Evolutionary conservation across 257 asterid genomes (phyloP).

Genomic region (Pogostemon cablin): DNA sequence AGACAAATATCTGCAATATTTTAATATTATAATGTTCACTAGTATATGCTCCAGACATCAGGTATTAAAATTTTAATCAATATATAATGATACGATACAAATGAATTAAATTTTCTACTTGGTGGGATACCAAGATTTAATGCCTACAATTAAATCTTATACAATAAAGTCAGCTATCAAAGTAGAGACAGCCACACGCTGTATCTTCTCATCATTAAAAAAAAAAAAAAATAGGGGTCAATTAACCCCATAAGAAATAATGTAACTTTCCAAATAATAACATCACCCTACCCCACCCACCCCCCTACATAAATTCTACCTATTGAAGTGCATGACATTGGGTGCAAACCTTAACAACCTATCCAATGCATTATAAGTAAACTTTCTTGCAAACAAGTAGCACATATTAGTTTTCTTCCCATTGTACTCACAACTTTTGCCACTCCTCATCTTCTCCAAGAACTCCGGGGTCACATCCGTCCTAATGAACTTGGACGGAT

Average conservation of each 20-base stretch:
- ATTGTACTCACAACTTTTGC: slow-evolving; percentile 62
- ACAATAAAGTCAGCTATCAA: background rate
- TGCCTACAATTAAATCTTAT: background rate
- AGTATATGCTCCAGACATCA: background rate
- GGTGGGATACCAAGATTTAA: background rate
- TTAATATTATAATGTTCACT: background rate
- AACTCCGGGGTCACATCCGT: slow-evolving; percentile 46
- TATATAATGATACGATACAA: background rate
- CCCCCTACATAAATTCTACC: slow-evolving; percentile 12
- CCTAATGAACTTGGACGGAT: slow-evolving; percentile 59
- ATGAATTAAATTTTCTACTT: background rate
- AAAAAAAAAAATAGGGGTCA: slow-evolving; percentile 23
- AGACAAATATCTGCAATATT: background rate
- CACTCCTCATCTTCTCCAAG: slow-evolving; percentile 58
- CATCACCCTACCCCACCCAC: background rate
- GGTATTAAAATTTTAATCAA: background rate
- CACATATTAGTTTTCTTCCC: slow-evolving; percentile 58
- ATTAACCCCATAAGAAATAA: slow-evolving; percentile 37
- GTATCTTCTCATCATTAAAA: background rate
- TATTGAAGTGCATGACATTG: slow-evolving; percentile 61
- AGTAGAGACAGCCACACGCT: background rate
- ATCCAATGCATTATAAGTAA: slow-evolving; percentile 54
- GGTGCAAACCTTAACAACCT: slow-evolving; percentile 79
- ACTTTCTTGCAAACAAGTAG: slow-evolving; percentile 84
- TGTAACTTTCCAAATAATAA: background rate